Base-by-base conservation (phyloP, 139 green algal species). In the Micractinium conductrix region DNA sequence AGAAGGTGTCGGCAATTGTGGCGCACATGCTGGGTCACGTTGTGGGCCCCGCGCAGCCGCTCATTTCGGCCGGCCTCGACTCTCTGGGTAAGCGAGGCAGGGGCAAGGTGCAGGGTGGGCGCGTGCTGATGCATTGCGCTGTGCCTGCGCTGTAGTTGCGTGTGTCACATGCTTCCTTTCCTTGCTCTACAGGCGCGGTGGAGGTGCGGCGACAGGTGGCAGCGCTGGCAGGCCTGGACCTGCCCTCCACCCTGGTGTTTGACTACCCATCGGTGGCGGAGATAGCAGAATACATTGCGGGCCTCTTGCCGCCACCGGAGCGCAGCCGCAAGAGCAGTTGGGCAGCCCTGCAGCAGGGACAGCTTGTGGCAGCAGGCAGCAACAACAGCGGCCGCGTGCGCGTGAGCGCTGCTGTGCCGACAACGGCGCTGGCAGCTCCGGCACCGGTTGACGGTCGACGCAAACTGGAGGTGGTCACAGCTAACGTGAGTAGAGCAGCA, bases 51-150 rank as follows among this genome's bases (percentile, higher is more conserved):
- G 38, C 5, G 17, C 45, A 80, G 44, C 92, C 95, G 9, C 85
- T 98, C 8, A 96, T 97, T 92, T 88, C 89, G 30, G 89, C 92
- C 6, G 95, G 95, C 17, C 84, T 97, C 74, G 94, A 98, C 85
- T 95, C 90, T 14, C 87, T 98, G 55, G 92, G 91, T 19, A 88
- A 90, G 14, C 90, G 45, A 92, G 96, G 37, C 33, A 1, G 45
- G 10, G 9, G 14, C n/a, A 26, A 2, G 12, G n/a, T 74, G 67
- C 21, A 44, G 53, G 53, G 2, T 30, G 19, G 90, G 55, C 53
- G 48, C 10, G 82, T 96, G 26, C 24, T 26, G 6, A 79, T 2
- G 62, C 24, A 38, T n/a, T n/a, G n/a, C n/a, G n/a, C 28, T 10
- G 22, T 50, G 38, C 69, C 16, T 55, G 38, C 9, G 38, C 21